Conservation (phyloP, 352 stramenopile genomes). For the Phytophthora megakarya region DNA sequence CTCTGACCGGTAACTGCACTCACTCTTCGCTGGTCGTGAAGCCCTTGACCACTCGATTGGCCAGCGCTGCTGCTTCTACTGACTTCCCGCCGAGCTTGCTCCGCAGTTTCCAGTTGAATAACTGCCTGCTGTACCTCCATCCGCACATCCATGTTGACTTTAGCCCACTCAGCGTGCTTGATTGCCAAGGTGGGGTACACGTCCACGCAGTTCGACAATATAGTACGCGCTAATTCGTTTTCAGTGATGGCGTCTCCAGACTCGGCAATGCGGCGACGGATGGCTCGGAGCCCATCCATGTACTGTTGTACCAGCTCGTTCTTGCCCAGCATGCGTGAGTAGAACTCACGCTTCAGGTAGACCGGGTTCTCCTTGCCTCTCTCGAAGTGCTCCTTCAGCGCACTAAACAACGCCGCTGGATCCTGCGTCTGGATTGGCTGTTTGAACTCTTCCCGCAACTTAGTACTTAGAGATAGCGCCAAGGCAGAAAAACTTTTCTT, state of each 20-base stretch:
- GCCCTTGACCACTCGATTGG: neutral
- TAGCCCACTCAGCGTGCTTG: neutral
- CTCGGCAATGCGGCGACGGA: neutral
- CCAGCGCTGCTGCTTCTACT: neutral
- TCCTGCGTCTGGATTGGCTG: neutral
- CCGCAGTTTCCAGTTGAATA: neutral
- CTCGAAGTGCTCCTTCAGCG: neutral
- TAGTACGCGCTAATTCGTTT: neutral
- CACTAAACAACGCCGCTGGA: neutral
- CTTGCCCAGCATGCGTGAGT: neutral
- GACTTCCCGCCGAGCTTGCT: neutral
- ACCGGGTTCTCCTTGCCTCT: neutral
- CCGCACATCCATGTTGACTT: neutral
- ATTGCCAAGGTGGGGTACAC: neutral
- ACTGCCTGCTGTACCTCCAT: neutral
- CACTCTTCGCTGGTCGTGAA: neutral
- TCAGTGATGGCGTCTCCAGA: neutral
- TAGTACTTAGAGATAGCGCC: neutral
- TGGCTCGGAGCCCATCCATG: neutral
- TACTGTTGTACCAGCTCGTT: neutral
- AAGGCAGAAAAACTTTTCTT: neutral
- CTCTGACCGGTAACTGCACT: neutral
- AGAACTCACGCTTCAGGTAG: neutral
- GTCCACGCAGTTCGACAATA: neutral
- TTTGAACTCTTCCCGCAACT: neutral